These are phyloP conservation scores for Dioscorea dumetorum DNA, from an alignment of 106 monocot genomes.

Conservation along the genomic window DNA sequence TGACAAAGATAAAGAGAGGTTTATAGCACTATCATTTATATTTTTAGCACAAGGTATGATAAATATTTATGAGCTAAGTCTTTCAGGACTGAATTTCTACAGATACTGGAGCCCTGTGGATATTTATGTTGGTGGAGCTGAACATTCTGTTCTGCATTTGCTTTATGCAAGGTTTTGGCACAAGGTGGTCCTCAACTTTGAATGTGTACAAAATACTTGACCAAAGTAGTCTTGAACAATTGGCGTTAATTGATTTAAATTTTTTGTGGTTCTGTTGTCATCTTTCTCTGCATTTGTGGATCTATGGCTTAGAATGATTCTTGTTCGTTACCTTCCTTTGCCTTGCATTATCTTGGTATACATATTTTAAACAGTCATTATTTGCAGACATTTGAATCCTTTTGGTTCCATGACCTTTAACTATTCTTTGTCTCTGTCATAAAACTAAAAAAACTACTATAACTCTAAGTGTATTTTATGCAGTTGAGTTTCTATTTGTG, in stretches of 20 bases:
- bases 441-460: too few relatives aligned
- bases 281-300: too few relatives aligned
- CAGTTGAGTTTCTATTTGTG: background rate
- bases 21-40: background rate
- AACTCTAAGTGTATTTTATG: background rate
- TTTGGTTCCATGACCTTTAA: too few relatives aligned
- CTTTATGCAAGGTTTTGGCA: constrained; percentile 99
- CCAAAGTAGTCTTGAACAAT: too few relatives aligned
- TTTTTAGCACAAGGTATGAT: background rate
- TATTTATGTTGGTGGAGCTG: constrained; percentile 96
- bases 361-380: too few relatives aligned
- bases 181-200: constrained; percentile 52
- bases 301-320: too few relatives aligned
- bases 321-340: too few relatives aligned
- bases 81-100: constrained; percentile 9
- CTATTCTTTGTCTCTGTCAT: too few relatives aligned
- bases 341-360: too few relatives aligned
- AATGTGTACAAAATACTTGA: background rate
- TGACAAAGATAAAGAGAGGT: constrained; percentile 78
- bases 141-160: constrained; percentile 98
- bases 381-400: too few relatives aligned
- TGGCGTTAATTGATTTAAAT: too few relatives aligned
- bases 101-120: constrained; percentile 99
- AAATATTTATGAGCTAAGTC: background rate
- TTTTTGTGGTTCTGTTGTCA: too few relatives aligned